Evolutionary conservation across 306 rosid species (phyloP), one percentile per base, ranked within the genome.

Genomic region (Aeschynomene evenia): DNA sequence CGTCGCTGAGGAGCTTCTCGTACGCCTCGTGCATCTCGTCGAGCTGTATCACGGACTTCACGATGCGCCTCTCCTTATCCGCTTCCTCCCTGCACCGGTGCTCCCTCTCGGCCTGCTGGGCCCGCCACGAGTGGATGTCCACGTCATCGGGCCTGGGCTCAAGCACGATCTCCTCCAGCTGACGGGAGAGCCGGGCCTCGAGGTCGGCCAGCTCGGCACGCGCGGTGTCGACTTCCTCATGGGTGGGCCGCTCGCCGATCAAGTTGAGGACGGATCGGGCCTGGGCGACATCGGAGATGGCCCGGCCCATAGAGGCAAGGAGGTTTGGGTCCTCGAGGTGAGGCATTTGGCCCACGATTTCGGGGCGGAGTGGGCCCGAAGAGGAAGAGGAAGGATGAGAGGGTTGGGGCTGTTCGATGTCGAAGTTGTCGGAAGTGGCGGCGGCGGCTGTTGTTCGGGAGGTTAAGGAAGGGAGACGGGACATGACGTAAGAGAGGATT

Each of bases 21-120:
- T 94, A 94, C 0, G 85, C 89, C 3, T 76, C 86, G 78, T 94
- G 99, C 95, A 91, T 85, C 81, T 88, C 92, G 7, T 91, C 96
- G 70, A 91, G 66, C 74, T 89, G 96, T 1, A 94, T 1, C 39
- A 91, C 78, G 20, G 88, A 87, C 28, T 63, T 88, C 70, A 72
- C 87, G 3, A 43, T 16, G 7, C 66, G 87, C 76, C 31, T 82
- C 74, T 94, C 97, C 46, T 64, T 79, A 18, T 94, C 99, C 20
- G 86, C 90, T 65, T 55, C 48, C 24, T 79, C 69, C 56, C 99
- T 72, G 50, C 59, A 61, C 82, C 80, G 73, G 6, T 42, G 78
- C 87, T 87, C 98, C n/a, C 39, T 71, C 66, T 88, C 92, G 1
- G 92, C 83, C 43, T 56, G 84, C 11, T 29, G 89, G 14, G 81